Percentiles rank a stretch among this genome's conserved stretches.
These are phyloP conservation scores for Apodospora peruviana DNA, from an alignment of 495 filamentous ascomycete species.

Conservation along the genomic window DNA sequence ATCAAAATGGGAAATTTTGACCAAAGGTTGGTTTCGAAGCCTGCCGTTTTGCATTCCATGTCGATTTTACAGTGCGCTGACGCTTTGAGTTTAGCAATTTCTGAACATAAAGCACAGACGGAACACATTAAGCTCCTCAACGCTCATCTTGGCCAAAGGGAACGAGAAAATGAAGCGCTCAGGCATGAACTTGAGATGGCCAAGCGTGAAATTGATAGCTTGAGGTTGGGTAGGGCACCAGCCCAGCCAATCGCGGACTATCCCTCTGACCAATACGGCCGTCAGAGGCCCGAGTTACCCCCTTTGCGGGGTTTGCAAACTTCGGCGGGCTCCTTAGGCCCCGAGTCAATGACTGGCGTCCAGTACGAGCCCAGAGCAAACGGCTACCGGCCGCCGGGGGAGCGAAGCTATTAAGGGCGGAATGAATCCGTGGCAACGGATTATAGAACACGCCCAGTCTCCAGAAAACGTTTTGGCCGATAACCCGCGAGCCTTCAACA, in stretches of 20 bases:
- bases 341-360: neutral
- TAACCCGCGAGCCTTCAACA: no score
- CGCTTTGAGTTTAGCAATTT: no score
- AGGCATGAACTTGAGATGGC: neutral
- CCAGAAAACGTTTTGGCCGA: no score
- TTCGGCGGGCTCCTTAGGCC: neutral
- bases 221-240: neutral
- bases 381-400: neutral
- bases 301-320: neutral
- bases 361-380: neutral
- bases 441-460: no score
- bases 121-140: no score
- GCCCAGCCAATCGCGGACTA: neutral
- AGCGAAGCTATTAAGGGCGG: no score
- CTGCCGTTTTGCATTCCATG: no score
- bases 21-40: slow-evolving; percentile 72
- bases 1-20: slow-evolving; percentile 99
- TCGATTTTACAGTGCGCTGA: no score
- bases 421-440: no score
- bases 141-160: no score
- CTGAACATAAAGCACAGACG: no score
- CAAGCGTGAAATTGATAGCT: neutral
- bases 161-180: neutral
- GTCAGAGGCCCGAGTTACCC: neutral
- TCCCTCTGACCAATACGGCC: neutral